Evolutionary conservation across 768 basidiomycete genomes (phyloP).

Genomic region (Collybia nuda): DNA sequence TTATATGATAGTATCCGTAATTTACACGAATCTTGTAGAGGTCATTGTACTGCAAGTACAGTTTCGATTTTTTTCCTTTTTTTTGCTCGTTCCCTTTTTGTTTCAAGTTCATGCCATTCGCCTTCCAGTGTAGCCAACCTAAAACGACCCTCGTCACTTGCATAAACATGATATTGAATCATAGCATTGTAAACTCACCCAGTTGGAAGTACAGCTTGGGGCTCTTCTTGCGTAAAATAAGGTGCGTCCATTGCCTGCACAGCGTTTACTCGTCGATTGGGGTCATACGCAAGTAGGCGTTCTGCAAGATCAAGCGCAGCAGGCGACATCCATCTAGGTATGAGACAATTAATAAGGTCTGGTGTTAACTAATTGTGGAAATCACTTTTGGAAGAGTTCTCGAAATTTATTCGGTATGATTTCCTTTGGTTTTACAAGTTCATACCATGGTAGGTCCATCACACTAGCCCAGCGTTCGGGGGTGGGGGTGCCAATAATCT

Average conservation of each 20-base stretch:
- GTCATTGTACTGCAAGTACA: constrained; percentile 29
- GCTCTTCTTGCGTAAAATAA: constrained; percentile 85
- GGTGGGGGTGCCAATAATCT: constrained; percentile 86
- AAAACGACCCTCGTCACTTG: constrained; percentile 2
- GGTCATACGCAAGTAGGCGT: constrained; percentile 78
- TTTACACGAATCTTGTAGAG: constrained; percentile 21
- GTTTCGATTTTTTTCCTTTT: constrained; percentile 69
- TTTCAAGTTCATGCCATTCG: constrained; percentile 98
- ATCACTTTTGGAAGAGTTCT: constrained; percentile 82
- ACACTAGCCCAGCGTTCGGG: constrained; percentile 81
- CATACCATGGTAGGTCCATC: constrained; percentile 92
- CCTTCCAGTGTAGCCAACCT: constrained; percentile 84
- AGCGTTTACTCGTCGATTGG: constrained; percentile 73
- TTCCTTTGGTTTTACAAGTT: constrained; percentile 92
- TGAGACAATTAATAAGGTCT: neutral
- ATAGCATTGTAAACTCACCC: constrained; percentile 55
- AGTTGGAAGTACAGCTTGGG: constrained; percentile 67
- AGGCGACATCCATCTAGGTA: constrained; percentile 77
- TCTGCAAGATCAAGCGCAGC: constrained; percentile 89
- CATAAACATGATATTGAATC: neutral
- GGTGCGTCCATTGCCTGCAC: constrained; percentile 74
- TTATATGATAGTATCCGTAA: constrained; percentile 29
- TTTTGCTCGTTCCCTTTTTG: constrained; percentile 87
- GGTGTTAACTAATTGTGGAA: constrained; percentile 2
- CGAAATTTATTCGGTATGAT: constrained; percentile 73